phyloP scores from a whole-genome alignment of 306 rosid species.

The Begonia loranthoides region DNA sequence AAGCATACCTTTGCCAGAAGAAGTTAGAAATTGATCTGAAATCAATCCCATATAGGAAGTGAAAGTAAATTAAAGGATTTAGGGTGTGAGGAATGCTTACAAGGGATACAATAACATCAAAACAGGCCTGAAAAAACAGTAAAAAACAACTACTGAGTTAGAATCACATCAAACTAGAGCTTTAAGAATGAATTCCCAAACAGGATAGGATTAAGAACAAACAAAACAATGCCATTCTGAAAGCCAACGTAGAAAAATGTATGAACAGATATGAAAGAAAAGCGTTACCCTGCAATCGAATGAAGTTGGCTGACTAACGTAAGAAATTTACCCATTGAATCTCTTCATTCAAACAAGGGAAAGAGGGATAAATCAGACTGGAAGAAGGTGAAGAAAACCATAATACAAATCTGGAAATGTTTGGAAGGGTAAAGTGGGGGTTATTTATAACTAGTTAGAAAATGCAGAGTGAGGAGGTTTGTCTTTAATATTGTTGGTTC shows the following conservation, averaged over 20 bases:
- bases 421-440: too few relatives aligned
- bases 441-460: too few relatives aligned
- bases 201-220: not conserved
- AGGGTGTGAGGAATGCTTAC: constrained; percentile 27
- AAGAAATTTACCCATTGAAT: constrained; percentile 47
- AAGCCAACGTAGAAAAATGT: not conserved
- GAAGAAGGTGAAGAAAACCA: too few relatives aligned
- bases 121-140: constrained; percentile 40
- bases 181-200: too few relatives aligned
- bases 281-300: constrained; percentile 54
- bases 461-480: too few relatives aligned
- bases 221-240: not conserved
- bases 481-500: too few relatives aligned
- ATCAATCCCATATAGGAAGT: too few relatives aligned
- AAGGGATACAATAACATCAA: constrained; percentile 63
- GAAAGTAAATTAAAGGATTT: too few relatives aligned
- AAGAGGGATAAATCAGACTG: too few relatives aligned
- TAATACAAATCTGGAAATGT: too few relatives aligned
- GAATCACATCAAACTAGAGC: not conserved
- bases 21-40: too few relatives aligned
- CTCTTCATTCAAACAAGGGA: too few relatives aligned
- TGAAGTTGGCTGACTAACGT: constrained; percentile 44
- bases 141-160: not conserved
- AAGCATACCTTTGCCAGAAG: constrained; percentile 49
- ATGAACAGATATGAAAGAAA: not conserved